A percentile compares a stretch with the other conserved stretches of the same genome.
Evolutionary conservation across 2,329 filamentous ascomycete genomes (phyloP).

Genomic region (Colletotrichum nymphaeae): DNA sequence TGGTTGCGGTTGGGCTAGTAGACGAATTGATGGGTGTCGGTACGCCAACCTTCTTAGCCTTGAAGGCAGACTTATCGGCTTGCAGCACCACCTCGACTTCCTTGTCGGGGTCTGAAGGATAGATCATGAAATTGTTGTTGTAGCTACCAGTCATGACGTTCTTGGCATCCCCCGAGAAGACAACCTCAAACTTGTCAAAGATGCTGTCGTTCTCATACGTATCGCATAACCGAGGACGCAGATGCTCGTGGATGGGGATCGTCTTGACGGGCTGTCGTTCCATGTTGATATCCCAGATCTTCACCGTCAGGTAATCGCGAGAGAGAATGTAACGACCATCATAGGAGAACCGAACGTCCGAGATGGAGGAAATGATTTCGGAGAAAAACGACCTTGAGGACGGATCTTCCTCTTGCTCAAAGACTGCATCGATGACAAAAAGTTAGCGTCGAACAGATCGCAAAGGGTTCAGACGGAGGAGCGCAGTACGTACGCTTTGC

Average conservation of each 20-base stretch:
- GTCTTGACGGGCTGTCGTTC: conserved; percentile 97
- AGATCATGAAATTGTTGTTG: conserved; percentile 99
- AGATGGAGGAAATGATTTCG: conserved; percentile 99
- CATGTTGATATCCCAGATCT: conserved; percentile 99
- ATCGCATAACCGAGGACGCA: conserved; percentile 92
- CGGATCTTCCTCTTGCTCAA: conserved; percentile 98
- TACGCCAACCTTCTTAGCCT: conserved; percentile 99
- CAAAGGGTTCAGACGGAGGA: not conserved
- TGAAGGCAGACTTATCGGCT: conserved; percentile 98
- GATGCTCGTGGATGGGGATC: conserved; percentile 97
- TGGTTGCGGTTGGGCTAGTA: conserved; percentile 75
- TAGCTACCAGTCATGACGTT: conserved; percentile 99
- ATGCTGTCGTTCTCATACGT: conserved; percentile 99
- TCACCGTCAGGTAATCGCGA: conserved; percentile 97
- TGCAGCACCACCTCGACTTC: conserved; percentile 98
- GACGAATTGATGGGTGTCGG: conserved; percentile 94
- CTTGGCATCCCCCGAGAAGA: conserved; percentile 97
- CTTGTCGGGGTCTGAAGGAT: conserved; percentile 94
- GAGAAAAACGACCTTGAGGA: conserved; percentile 98
- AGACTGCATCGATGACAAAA: conserved; percentile 69
- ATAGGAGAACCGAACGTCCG: conserved; percentile 96
- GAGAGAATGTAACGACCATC: conserved; percentile 98
- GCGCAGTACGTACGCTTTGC: conserved; percentile 79
- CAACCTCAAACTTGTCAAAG: conserved; percentile 99
- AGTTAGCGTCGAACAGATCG: not conserved